A percentile compares a stretch with the other conserved stretches of the same genome.
These are phyloP conservation scores for Pleurotus djamor DNA, from an alignment of 768 basidiomycete species.

Conservation along the genomic window DNA sequence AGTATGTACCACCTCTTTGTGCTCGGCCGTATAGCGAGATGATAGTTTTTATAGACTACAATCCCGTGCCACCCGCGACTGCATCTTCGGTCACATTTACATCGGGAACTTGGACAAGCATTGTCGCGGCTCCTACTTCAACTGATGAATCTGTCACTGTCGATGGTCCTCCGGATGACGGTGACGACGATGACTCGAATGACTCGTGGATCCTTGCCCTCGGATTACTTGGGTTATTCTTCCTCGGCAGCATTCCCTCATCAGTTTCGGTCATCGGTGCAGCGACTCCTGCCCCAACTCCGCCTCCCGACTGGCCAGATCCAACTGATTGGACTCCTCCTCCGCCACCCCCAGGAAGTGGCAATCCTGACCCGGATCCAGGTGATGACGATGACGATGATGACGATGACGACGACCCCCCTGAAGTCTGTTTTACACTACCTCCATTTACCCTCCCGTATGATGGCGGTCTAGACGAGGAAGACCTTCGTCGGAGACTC, in stretches of 20 bases:
- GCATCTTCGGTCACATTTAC: not conserved
- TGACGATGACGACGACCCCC: not conserved
- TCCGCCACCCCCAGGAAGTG: not conserved
- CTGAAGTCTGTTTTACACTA: not conserved
- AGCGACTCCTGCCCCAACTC: slow-evolving; percentile 1
- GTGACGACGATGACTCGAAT: not conserved
- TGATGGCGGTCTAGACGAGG: not conserved
- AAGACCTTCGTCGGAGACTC: not conserved
- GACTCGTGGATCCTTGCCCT: not conserved
- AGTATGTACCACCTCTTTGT: not conserved
- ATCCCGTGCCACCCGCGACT: not conserved
- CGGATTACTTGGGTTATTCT: not conserved
- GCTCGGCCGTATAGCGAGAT: too few species aligned
- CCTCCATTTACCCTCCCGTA: not conserved
- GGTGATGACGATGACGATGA: not conserved
- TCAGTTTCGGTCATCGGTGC: not conserved
- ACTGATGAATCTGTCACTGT: not conserved
- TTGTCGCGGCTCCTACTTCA: not conserved
- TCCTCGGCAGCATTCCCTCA: not conserved
- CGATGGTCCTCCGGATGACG: not conserved
- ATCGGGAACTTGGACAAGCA: slow-evolving; percentile 1
- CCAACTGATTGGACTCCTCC: not conserved
- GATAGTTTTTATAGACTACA: not conserved
- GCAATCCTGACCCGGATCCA: not conserved
- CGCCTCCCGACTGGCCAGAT: slow-evolving; percentile 1